Evolutionary conservation across 768 basidiomycete species (phyloP).

Genomic region (Amanita pallidorosea): DNA sequence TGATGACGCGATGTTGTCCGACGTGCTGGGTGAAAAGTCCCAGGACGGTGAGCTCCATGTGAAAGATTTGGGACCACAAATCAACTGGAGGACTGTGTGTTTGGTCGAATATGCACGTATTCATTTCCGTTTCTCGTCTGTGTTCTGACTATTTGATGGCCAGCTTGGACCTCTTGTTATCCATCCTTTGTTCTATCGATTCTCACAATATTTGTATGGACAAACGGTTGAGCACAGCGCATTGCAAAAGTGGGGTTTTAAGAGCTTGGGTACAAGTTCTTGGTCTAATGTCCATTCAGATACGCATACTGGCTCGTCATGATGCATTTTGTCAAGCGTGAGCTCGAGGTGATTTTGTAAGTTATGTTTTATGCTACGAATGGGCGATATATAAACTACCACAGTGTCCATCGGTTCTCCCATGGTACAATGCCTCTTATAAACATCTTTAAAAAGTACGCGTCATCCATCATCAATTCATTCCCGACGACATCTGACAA

Average conservation of each 20-base stretch:
- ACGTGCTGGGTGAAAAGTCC: constrained; percentile 34
- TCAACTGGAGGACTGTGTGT: constrained; percentile 84
- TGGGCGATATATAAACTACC: not conserved
- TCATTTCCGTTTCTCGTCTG: not conserved
- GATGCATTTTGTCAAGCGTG: constrained; percentile 85
- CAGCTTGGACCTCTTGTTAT: constrained; percentile 84
- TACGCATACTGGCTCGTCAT: constrained; percentile 68
- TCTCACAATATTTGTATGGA: constrained; percentile 63
- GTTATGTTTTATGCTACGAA: constrained; percentile 14
- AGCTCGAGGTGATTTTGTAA: constrained; percentile 84
- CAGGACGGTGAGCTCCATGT: constrained; percentile 59
- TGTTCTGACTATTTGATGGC: not conserved
- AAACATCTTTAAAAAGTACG: constrained; percentile 85
- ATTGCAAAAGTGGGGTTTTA: constrained; percentile 54
- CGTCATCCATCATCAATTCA: constrained; percentile 13
- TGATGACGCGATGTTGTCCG: constrained; percentile 50
- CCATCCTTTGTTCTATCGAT: constrained; percentile 76
- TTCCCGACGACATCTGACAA: not conserved
- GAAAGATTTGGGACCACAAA: constrained; percentile 88
- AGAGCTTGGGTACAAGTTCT: not conserved
- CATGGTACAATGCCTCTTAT: constrained; percentile 84
- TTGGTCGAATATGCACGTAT: constrained; percentile 85
- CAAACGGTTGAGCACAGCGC: constrained; percentile 58
- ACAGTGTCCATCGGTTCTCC: constrained; percentile 89
- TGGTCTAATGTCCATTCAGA: constrained; percentile 17